Evolutionary conservation across 441 rosid genomes (phyloP).

Genomic region (Gossypium schwendimanii): DNA sequence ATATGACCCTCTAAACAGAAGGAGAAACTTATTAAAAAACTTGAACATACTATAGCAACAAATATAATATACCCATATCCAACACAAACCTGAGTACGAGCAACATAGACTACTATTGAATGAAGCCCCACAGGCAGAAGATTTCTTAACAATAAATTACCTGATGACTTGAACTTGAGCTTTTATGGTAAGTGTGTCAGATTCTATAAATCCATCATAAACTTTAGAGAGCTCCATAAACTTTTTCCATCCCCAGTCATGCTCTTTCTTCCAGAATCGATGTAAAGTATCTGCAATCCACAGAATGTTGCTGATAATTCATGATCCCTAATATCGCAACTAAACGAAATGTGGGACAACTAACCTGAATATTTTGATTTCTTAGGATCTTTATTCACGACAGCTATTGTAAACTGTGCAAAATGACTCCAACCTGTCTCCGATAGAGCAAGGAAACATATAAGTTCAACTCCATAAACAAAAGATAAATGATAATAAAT

Average conservation of each 20-base stretch:
- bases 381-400: constrained; percentile 77
- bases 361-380: constrained; percentile 89
- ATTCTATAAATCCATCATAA: constrained; percentile 75
- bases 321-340: neutral
- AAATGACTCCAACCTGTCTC: constrained; percentile 96
- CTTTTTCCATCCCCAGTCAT: constrained; percentile 99
- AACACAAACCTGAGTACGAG: neutral
- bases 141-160: constrained; percentile 25
- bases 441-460: constrained; percentile 10
- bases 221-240: constrained; percentile 85
- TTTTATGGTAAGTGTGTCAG: constrained; percentile 72
- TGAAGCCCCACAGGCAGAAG: neutral
- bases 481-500: neutral
- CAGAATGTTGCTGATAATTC: constrained; percentile 22
- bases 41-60: neutral
- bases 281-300: constrained; percentile 71
- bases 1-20: neutral
- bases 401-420: constrained; percentile 97
- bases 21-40: neutral
- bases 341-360: constrained; percentile 20
- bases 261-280: constrained; percentile 97
- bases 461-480: constrained; percentile 7
- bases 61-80: neutral
- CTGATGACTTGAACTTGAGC: constrained; percentile 98
- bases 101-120: neutral